A percentile compares a stretch with the other conserved stretches of the same genome.
These are phyloP conservation scores for Zasmidium citrigriseum DNA, from an alignment of 2,329 filamentous ascomycete genomes.

Conservation along the genomic window DNA sequence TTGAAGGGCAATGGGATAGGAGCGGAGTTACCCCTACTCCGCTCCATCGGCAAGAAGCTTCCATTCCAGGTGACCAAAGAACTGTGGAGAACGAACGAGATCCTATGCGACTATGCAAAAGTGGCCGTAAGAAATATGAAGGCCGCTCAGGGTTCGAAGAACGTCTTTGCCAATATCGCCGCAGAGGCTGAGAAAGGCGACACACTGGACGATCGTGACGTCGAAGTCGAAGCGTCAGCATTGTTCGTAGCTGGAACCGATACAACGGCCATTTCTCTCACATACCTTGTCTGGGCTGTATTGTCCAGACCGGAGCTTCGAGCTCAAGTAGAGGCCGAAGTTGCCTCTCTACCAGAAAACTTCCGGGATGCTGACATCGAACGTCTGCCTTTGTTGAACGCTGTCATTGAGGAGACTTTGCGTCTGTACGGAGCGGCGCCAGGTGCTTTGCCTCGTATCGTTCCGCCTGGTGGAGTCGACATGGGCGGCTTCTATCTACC, in stretches of 20 bases:
- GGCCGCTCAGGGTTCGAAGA: constrained; percentile 15
- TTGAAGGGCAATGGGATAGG: constrained; percentile 35
- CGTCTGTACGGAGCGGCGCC: constrained; percentile 36
- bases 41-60: constrained; percentile 24
- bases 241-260: constrained; percentile 36
- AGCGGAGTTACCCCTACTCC: constrained; percentile 33
- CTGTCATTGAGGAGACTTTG: constrained; percentile 32
- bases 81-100: constrained; percentile 10
- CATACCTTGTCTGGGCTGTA: constrained; percentile 33
- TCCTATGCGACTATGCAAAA: constrained; percentile 25
- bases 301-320: constrained; percentile 24
- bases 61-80: constrained; percentile 30
- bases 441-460: constrained; percentile 30
- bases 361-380: constrained; percentile 28
- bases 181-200: constrained; percentile 30
- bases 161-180: constrained; percentile 30
- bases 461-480: constrained; percentile 27
- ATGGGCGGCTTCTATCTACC: constrained; percentile 28
- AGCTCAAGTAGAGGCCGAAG: constrained; percentile 27
- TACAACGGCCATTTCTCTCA: constrained; percentile 34
- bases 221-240: constrained; percentile 28
- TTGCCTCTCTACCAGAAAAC: constrained; percentile 17
- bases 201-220: constrained; percentile 28
- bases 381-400: constrained; percentile 25
- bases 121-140: constrained; percentile 29